These are phyloP conservation scores for Aspergillus cristatus DNA, from an alignment of 495 filamentous ascomycete genomes.

Conservation along the genomic window DNA sequence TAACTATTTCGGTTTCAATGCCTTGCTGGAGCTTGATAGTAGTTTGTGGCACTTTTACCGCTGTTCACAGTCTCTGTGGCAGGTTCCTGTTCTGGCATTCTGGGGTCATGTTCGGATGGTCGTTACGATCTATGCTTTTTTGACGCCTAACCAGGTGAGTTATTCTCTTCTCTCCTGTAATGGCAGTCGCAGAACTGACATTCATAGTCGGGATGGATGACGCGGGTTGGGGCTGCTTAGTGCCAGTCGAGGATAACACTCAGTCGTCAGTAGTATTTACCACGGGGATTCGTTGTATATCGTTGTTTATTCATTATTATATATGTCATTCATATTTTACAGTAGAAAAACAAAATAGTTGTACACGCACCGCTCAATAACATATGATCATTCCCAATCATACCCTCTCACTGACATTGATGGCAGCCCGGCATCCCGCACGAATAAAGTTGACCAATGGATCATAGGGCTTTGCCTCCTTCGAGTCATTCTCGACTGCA, in stretches of 20 bases:
- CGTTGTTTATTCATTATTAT: too few relatives aligned
- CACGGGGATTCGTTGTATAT: too few relatives aligned
- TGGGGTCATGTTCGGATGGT: background rate
- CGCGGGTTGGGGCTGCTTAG: too few relatives aligned
- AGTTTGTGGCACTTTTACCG: background rate
- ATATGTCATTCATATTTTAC: too few relatives aligned
- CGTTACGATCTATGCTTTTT: background rate
- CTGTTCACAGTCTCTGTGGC: background rate
- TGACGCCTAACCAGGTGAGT: background rate
- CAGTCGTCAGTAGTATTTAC: too few relatives aligned
- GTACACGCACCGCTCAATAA: too few relatives aligned
- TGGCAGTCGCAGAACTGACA: too few relatives aligned
- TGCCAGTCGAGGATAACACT: too few relatives aligned
- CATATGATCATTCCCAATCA: too few relatives aligned
- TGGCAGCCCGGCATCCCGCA: slow-evolving; percentile 79
- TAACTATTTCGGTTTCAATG: background rate
- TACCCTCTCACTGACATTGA: slow-evolving; percentile 84
- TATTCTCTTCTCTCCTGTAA: background rate
- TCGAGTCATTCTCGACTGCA: slow-evolving; percentile 84
- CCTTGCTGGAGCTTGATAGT: background rate
- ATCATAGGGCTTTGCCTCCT: slow-evolving; percentile 80
- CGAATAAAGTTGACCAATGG: slow-evolving; percentile 82
- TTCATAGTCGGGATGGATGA: too few relatives aligned
- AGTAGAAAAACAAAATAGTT: too few relatives aligned
- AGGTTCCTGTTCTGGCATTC: background rate